These are phyloP conservation scores for Leishmania guyanensis DNA, from an alignment of 208 protist genomes.

Conservation along the genomic window DNA sequence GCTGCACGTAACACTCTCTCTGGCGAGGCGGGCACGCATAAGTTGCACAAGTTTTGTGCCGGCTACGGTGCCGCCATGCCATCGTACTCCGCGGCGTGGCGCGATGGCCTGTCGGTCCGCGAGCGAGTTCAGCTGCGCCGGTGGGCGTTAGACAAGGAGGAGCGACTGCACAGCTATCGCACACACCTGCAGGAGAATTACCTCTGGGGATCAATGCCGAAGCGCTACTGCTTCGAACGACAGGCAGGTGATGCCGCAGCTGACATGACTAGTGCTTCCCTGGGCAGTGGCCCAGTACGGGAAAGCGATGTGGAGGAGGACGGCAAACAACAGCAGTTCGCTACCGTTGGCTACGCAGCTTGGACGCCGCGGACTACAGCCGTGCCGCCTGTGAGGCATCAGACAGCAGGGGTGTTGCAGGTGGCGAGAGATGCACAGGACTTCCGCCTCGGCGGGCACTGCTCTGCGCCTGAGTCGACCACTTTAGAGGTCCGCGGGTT, in stretches of 20 bases:
- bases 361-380: background rate
- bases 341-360: background rate
- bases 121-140: slow-evolving; percentile 17
- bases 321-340: background rate
- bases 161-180: slow-evolving; percentile 34
- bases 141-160: slow-evolving; percentile 19
- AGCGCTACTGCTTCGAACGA: slow-evolving; percentile 42
- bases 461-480: background rate
- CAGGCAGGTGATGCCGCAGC: background rate
- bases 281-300: background rate
- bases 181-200: slow-evolving; percentile 50
- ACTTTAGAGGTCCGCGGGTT: background rate
- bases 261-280: background rate
- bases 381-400: background rate
- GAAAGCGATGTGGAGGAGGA: background rate
- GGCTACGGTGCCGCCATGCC: background rate
- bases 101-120: background rate
- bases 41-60: background rate
- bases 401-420: background rate
- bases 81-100: background rate
- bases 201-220: slow-evolving; percentile 50
- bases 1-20: background rate
- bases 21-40: background rate
- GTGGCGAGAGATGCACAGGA: background rate
- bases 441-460: slow-evolving; percentile 9